phyloP scores from a whole-genome alignment of 208 protist species.

The Entamoeba moshkovskii region DNA sequence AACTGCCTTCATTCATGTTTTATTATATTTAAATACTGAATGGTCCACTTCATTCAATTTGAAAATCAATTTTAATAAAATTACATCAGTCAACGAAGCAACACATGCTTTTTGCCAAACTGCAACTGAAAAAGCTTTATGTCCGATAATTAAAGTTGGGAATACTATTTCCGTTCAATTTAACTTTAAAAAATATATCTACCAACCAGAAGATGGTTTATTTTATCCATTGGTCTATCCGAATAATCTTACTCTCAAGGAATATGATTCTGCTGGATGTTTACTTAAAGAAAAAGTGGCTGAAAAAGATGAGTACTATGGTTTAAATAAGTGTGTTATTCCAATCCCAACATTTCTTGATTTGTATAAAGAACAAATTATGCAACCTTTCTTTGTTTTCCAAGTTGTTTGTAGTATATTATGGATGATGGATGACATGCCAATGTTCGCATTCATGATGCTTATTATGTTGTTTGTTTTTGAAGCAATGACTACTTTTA shows the following conservation, averaged over 20 bases:
- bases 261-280: not conserved
- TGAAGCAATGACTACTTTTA: slow-evolving; percentile 46
- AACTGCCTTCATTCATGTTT: not conserved
- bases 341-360: slow-evolving; percentile 74
- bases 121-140: not conserved
- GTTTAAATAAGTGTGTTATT: slow-evolving; percentile 51
- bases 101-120: not conserved
- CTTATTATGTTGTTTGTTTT: slow-evolving; percentile 81
- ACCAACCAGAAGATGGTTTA: not conserved
- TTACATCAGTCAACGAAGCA: not conserved
- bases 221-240: not conserved
- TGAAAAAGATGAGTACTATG: not conserved
- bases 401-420: slow-evolving; percentile 59
- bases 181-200: not conserved
- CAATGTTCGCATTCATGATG: slow-evolving; percentile 83
- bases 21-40: not conserved
- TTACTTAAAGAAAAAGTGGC: not conserved
- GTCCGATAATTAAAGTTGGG: not conserved
- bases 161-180: not conserved
- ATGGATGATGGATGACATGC: slow-evolving; percentile 73
- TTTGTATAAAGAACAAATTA: slow-evolving; percentile 77
- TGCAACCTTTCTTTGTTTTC: slow-evolving; percentile 93
- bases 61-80: not conserved
- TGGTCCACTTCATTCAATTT: not conserved
- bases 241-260: not conserved